Percentiles rank a stretch among this genome's conserved stretches.
Conservation (phyloP, 768 basidiomycete species). For the Phanerochaete carnosa region DNA sequence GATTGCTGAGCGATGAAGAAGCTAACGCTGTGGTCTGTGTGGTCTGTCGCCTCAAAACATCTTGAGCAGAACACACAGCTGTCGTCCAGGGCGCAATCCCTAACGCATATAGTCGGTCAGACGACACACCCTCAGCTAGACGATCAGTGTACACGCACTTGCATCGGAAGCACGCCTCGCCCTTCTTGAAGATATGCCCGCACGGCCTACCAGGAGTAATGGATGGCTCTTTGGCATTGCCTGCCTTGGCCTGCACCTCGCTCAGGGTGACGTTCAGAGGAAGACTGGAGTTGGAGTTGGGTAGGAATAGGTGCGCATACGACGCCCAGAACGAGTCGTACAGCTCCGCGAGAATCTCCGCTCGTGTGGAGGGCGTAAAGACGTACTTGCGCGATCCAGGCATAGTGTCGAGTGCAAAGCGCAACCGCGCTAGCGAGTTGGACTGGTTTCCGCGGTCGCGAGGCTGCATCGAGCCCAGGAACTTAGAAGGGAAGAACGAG, state of each 20-base stretch:
- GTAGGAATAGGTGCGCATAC: constrained; percentile 70
- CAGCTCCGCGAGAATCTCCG: constrained; percentile 78
- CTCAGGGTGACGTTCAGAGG: constrained; percentile 64
- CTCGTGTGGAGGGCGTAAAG: constrained; percentile 70
- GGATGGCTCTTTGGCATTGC: constrained; percentile 57
- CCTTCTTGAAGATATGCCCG: constrained; percentile 83
- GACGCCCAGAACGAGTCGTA: constrained; percentile 83
- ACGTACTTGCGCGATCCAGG: constrained; percentile 75
- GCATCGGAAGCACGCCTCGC: constrained; percentile 92
- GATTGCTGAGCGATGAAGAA: constrained; percentile 93
- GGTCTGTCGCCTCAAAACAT: constrained; percentile 89
- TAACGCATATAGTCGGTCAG: constrained; percentile 26
- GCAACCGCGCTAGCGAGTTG: constrained; percentile 69
- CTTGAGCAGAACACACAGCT: constrained; percentile 86
- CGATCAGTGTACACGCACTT: constrained; percentile 54
- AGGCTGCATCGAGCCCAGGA: constrained; percentile 50
- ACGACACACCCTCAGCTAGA: background rate
- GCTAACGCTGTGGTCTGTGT: constrained; percentile 84
- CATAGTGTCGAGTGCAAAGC: constrained; percentile 78
- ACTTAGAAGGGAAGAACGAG: constrained; percentile 45
- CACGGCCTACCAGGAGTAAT: constrained; percentile 72
- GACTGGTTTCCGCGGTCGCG: constrained; percentile 42
- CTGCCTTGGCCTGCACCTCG: constrained; percentile 61
- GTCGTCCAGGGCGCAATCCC: constrained; percentile 89
- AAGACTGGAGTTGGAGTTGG: constrained; percentile 56